Evolutionary conservation across 768 basidiomycete genomes (phyloP), one percentile per base, ranked within the genome.

Genomic region (Leucocoprinus sp.): DNA sequence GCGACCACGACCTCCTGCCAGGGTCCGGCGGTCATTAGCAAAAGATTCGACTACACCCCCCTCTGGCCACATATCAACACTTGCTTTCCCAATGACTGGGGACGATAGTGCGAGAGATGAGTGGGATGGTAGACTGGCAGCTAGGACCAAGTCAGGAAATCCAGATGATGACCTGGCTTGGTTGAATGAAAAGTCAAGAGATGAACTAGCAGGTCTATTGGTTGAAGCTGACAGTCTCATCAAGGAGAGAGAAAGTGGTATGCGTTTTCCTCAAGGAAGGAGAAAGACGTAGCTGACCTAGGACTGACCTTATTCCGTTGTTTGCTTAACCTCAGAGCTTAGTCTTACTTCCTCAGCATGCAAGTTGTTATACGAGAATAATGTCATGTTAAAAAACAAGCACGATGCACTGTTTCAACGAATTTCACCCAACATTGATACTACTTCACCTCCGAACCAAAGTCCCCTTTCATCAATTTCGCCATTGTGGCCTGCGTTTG

Each of bases 211-310:
- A 3, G 72, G 74, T 34, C 67, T 91, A 34, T 71, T 92, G 27
- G 63, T 78, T 36, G 80, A 81, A 58, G 89, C 87, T 0, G 82
- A 84, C 51, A 77, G 68, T 49, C 67, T 90, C 38, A 89, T 92
- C 52, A 82, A 78, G 58, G 78, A 80, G 48, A 71, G 88, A 29
- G 87, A 86, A 64, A 75, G 73, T 52, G 87, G 89, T 85, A 58
- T 40, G 79, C 63, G 36, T 34, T 15, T 42, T 19, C 23, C 31
- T n/a, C 9, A 5, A 18, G 29, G 28, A 24, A 18, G n/a, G 14
- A 18, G 14, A 29, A 14, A 26, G 26, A 14, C 36, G 29, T 27
- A 26, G 23, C 15, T 35, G 29, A 17, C 28, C 23, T 21, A 26
- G 29, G 21, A 41, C 46, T 48, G 34, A 46, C 46, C 26, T 22